Evolutionary conservation across 1,284 basidiomycete genomes (phyloP), one percentile per base, ranked within the genome.

Genomic region (Polyporus tsugae): DNA sequence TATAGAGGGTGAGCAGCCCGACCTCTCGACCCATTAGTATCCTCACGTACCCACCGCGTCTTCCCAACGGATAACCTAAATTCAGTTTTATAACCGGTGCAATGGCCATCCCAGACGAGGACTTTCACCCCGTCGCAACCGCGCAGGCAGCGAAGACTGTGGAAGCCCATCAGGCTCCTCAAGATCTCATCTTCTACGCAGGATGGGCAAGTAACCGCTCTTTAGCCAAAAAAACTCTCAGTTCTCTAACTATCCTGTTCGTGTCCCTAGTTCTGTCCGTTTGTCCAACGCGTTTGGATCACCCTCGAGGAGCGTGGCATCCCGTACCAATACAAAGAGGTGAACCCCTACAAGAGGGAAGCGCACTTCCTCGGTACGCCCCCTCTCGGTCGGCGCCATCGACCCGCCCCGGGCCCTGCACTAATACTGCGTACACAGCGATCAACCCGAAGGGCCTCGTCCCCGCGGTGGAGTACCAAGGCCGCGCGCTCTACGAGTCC

Each of bases 321-420:
- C 42, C 86, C 86, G 1, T 91, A 91, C 75, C 87, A 90, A 71
- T 89, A 89, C 76, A 84, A 84, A 70, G 87, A 92, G 76, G 85
- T 90, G 25, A 91, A 92, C 75, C 90, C 90, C 0, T 92, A 92
- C 82, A 87, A 87, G 79, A 91, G 92, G 74, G 90, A 90, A 70
- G 80, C 85, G 44, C 83, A 87, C 58, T 88, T 91, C 74, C 81
- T 89, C 35, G 83, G 87, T 86, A 61, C 35, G 72, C 67, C 19
- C 33, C 46, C 17, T 22, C 9, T n/a, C 9, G n/a, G 6, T 44
- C 15, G 42, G 5, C 46, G n/a, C 46, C 7, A 7, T 10, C 46
- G 19, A 17, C 17, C 7, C 2, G 19, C 17, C 42, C 29, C 29
- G 29, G 29, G 29, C 29, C 29, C 1, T 29, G 29, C 29, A 29